Evolutionary conservation across 768 basidiomycete species (phyloP), one percentile per base, ranked within the genome.

Genomic region (Termitomyces sp.): DNA sequence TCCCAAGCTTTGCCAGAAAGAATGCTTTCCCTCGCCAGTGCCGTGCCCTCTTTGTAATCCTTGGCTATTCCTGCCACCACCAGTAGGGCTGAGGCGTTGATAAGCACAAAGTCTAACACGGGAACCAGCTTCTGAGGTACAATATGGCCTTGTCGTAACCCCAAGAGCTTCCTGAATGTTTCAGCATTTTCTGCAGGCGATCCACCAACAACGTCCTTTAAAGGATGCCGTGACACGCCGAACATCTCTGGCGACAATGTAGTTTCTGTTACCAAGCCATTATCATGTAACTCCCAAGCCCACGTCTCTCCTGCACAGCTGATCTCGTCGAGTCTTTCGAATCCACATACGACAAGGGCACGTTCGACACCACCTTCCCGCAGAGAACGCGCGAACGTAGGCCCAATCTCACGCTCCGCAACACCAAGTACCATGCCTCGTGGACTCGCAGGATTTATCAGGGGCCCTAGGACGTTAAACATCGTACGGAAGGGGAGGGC

Each of bases 401-500:
- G 71, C 0, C 95, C 96, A 28, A 99, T 82, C 64, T 87, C 85
- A 49, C 76, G 85, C 59, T 87, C 87, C 3, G 94, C 89, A 33
- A 99, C 89, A 48, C 96, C 96, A 43, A 99, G 80, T 3, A 98
- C 84, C 89, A 98, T 95, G 3, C 93, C 88, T 4, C 79, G 80
- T 1, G 97, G 96, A 9, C 78, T 75, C 0, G 93, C 88, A 2
- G 96, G 96, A 73, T 96, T 98, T 73, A 96, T 89, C 41, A 98
- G 80, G 0, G 96, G 97, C 0, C 97, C 95, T 38, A 98, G 79
- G 59, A 95, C 76, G 74, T 98, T 98, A 82, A 97, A 98, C 77
- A 99, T 87, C 5, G 96, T 98, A 43, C 95, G 88, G 79, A 96
- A 98, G 50, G 94, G 94, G 53, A 98, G 83, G 0, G 84, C 75